Base-by-base conservation (phyloP, 805 yeast genomes). In the Suhomyces sp. region DNA sequence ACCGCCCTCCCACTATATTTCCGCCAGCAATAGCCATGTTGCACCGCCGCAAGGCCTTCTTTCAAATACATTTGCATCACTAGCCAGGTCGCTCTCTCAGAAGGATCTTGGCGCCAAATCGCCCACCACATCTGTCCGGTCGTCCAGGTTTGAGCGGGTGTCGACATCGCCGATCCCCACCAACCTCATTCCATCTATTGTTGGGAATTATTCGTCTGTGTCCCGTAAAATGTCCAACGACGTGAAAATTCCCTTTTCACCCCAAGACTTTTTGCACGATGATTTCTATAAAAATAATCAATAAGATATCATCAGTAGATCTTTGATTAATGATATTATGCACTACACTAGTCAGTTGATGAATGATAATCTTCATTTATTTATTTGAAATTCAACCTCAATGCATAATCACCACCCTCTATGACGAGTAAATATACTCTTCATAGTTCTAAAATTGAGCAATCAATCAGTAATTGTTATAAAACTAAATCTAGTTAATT, bases 231-330 rank as follows among this genome's bases (percentile, higher is more conserved):
- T 73, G 72, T 54, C 66, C 4, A 62, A 67, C 55, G 76, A 70
- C 12, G 48, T 66, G 26, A 72, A 70, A 51, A 58, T 67, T 12
- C 79, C 79, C 24, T 74, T 75, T 54, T 68, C 68, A 60, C 79
- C 79, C 8, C 70, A 65, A 15, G 79, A 75, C 55, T 75, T 75
- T 52, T 62, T 74, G 52, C 64, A 62, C 50, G 72, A 69, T 51
- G 75, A 71, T 6, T 68, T 64, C 44, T 49, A 46, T 5, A 33
- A 10, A 19, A 19, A 19, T 19, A 19, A 19, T 19, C 19, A 19
- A 19, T 19, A 19, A n/a, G n/a, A n/a, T n/a, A n/a, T n/a, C n/a
- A n/a, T n/a, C n/a, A n/a, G n/a, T n/a, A n/a, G n/a, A n/a, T n/a
- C n/a, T n/a, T n/a, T n/a, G n/a, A n/a, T n/a, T n/a, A n/a, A n/a